Percentiles rank a stretch among this genome's conserved stretches.
Conservation (phyloP, 2,329 filamentous ascomycete genomes). For the Diatrype stigma region DNA sequence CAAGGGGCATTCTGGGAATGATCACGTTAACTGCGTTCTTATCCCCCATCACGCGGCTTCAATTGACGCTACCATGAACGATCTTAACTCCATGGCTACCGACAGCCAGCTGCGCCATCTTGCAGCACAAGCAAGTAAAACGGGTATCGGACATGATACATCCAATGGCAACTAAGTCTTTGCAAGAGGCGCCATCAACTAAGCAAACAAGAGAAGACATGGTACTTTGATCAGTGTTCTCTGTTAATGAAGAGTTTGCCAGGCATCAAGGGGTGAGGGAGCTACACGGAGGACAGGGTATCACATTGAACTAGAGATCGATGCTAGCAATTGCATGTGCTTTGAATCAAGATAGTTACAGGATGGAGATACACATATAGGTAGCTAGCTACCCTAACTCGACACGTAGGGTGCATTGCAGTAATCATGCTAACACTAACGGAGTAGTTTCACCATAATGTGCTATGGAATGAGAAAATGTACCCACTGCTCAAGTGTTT, state of each 20-base stretch:
- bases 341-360: no score
- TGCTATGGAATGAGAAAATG: not conserved
- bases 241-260: no score
- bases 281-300: no score
- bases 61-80: not conserved
- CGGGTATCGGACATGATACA: not conserved
- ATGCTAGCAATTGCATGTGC: no score
- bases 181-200: no score
- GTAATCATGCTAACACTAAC: not conserved
- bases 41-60: not conserved
- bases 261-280: no score
- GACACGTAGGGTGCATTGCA: not conserved
- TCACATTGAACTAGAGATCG: no score
- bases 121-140: not conserved
- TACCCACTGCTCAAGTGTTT: not conserved
- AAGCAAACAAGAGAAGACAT: no score
- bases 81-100: not conserved
- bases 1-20: not conserved
- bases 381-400: no score
- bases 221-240: no score
- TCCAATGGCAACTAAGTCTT: not conserved
- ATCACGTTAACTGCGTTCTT: not conserved
- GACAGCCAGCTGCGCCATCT: not conserved
- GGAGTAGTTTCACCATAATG: not conserved
- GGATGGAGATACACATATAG: no score